These are phyloP conservation scores for Picea sitchensis DNA, from an alignment of 75 land plant genomes.

Conservation along the genomic window DNA sequence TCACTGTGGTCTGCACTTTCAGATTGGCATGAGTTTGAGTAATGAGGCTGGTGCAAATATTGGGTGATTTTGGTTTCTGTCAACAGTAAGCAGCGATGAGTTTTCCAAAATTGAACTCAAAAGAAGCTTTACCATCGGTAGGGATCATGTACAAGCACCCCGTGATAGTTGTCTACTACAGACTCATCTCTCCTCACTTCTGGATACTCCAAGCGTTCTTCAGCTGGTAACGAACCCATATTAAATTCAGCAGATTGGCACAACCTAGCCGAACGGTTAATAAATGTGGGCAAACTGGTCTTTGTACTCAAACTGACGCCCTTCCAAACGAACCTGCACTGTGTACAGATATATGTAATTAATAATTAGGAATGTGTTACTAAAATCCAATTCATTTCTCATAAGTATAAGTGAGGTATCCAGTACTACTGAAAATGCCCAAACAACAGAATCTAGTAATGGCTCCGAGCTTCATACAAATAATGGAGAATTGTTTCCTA, in stretches of 20 bases:
- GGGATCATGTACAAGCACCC: conserved; percentile 65
- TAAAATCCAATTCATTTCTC: too few species aligned
- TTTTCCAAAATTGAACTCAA: too few species aligned
- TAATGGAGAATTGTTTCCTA: too few species aligned
- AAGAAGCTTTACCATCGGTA: conserved; percentile 64
- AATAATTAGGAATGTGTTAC: too few species aligned
- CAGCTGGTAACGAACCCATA: conserved; percentile 49
- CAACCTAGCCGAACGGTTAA: background rate
- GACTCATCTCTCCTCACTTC: conserved; percentile 66
- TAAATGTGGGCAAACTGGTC: background rate
- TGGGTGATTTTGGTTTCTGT: background rate
- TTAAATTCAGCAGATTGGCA: too few species aligned
- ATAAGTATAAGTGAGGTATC: too few species aligned
- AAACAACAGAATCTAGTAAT: too few species aligned
- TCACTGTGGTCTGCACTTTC: background rate
- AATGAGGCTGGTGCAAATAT: background rate
- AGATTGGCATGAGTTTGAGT: background rate
- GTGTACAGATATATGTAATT: too few species aligned
- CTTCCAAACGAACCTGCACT: background rate
- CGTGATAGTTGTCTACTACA: conserved; percentile 80
- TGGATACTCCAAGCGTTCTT: conserved; percentile 46
- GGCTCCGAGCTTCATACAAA: too few species aligned
- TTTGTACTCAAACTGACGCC: background rate
- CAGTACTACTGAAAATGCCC: too few species aligned
- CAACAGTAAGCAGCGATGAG: too few species aligned